Conservation (phyloP, 2,329 filamentous ascomycete genomes). For the Canariomyces notabilis region DNA sequence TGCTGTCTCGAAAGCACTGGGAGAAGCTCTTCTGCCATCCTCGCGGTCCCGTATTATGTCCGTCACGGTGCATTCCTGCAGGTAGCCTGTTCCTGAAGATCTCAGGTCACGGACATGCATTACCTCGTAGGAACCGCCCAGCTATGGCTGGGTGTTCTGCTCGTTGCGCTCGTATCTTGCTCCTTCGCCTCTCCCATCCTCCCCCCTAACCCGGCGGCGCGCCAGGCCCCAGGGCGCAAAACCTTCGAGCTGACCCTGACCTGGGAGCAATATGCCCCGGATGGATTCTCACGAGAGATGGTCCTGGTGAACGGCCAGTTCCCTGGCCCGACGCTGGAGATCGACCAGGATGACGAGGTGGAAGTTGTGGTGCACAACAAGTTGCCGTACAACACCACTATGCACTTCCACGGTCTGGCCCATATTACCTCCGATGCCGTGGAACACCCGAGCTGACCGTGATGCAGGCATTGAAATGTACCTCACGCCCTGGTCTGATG, state of each 20-base stretch:
- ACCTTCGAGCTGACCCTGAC: conserved; percentile 12
- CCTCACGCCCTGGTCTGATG: conserved; percentile 55
- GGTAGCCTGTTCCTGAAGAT: not conserved
- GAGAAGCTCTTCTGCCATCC: not conserved
- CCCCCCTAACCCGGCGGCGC: too few relatives aligned
- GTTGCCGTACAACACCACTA: conserved; percentile 42
- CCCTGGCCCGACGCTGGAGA: conserved; percentile 55
- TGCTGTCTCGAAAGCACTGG: not conserved
- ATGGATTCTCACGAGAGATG: conserved; percentile 42
- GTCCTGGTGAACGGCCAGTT: conserved; percentile 55
- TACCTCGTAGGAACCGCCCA: not conserved
- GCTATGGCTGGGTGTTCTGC: not conserved
- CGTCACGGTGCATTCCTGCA: not conserved
- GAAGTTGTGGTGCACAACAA: conserved; percentile 42
- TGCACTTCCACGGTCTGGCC: conserved; percentile 45
- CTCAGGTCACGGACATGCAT: not conserved
- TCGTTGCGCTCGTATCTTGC: not conserved
- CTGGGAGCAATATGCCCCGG: conserved; percentile 36
- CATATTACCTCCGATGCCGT: not conserved
- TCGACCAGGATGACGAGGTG: conserved; percentile 47
- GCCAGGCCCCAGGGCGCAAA: not conserved
- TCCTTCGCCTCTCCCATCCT: not conserved
- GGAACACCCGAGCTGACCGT: not conserved
- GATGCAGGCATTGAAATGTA: conserved; percentile 43
- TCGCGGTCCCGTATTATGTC: not conserved